Conservation (phyloP, 345 rosid species). For the Balakata baccata region DNA sequence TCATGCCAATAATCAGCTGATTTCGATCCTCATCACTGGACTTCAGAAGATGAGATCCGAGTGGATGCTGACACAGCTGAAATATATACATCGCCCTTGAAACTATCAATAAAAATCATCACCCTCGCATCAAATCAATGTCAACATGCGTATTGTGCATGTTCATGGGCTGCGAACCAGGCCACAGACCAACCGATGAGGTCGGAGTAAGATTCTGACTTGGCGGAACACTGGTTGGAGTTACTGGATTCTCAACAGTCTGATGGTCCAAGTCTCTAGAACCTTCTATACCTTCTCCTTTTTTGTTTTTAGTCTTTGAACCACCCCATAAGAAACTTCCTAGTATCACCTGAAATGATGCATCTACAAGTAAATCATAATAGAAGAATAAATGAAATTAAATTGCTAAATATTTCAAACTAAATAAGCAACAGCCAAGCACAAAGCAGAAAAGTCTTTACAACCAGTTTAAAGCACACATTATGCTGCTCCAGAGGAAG, state of each 20-base stretch:
- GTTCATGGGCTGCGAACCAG: conserved; percentile 63
- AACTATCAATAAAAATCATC: conserved; percentile 27
- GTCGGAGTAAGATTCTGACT: conserved; percentile 61
- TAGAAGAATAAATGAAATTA: not conserved
- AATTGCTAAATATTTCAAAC: not conserved
- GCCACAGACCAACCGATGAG: conserved; percentile 64
- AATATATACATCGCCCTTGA: conserved; percentile 38
- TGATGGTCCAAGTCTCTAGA: conserved; percentile 44
- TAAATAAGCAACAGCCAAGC: not conserved
- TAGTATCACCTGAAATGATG: conserved; percentile 60
- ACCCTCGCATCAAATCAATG: conserved; percentile 93
- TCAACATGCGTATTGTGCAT: conserved; percentile 62
- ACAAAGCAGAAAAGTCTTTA: too few relatives aligned
- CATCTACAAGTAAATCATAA: conserved; percentile 2
- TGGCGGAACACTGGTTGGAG: conserved; percentile 39
- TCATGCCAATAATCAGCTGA: conserved; percentile 25
- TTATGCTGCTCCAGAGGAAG: not conserved
- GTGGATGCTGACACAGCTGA: conserved; percentile 25
- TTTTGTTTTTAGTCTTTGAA: conserved; percentile 69
- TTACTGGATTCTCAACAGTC: conserved; percentile 36
- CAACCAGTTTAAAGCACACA: not conserved
- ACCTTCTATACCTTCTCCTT: conserved; percentile 50
- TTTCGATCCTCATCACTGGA: conserved; percentile 18
- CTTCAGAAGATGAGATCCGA: conserved; percentile 30
- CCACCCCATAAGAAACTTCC: conserved; percentile 90